Evolutionary conservation across 2,329 filamentous ascomycete genomes (phyloP).

Genomic region (Herpotrichia juniperi): DNA sequence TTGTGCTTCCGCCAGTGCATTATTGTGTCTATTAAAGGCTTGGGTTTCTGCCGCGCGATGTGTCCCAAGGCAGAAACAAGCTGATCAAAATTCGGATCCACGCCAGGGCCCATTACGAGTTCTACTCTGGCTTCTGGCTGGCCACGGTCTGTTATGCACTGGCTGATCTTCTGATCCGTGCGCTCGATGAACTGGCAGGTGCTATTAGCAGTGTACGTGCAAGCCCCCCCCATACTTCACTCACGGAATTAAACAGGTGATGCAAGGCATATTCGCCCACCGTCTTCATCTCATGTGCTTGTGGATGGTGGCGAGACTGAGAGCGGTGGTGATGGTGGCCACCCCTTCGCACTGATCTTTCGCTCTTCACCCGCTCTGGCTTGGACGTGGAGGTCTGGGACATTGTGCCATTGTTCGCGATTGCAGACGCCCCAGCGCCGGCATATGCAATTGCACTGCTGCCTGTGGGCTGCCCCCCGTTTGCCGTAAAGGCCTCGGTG

Average conservation of each 20-base stretch:
- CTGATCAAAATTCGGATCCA: slow-evolving; percentile 90
- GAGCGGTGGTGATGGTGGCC: slow-evolving; percentile 81
- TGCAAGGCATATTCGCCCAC: slow-evolving; percentile 98
- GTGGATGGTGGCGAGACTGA: slow-evolving; percentile 66
- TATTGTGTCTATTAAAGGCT: slow-evolving; percentile 92
- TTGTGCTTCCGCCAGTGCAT: slow-evolving; percentile 99
- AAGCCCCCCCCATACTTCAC: slow-evolving; percentile 2
- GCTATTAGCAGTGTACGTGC: slow-evolving; percentile 12
- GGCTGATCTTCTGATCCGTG: slow-evolving; percentile 94
- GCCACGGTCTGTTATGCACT: slow-evolving; percentile 79
- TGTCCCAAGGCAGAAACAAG: slow-evolving; percentile 91
- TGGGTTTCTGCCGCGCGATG: slow-evolving; percentile 92
- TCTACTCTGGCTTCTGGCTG: slow-evolving; percentile 86
- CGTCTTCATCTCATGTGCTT: slow-evolving; percentile 79
- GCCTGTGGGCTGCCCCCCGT: slow-evolving; percentile 26
- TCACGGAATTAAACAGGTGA: slow-evolving; percentile 89
- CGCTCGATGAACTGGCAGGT: slow-evolving; percentile 79
- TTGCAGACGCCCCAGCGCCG: slow-evolving; percentile 7
- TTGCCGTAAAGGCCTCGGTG: slow-evolving; percentile 42
- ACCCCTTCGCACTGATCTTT: slow-evolving; percentile 73
- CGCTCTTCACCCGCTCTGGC: slow-evolving; percentile 55
- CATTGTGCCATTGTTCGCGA: slow-evolving; percentile 20
- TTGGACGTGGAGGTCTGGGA: slow-evolving; percentile 30
- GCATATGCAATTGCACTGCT: slow-evolving; percentile 18
- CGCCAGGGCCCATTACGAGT: slow-evolving; percentile 85